These are phyloP conservation scores for Pterothamnion heteromorphum DNA, from an alignment of 31 red algal genomes.

Conservation along the genomic window DNA sequence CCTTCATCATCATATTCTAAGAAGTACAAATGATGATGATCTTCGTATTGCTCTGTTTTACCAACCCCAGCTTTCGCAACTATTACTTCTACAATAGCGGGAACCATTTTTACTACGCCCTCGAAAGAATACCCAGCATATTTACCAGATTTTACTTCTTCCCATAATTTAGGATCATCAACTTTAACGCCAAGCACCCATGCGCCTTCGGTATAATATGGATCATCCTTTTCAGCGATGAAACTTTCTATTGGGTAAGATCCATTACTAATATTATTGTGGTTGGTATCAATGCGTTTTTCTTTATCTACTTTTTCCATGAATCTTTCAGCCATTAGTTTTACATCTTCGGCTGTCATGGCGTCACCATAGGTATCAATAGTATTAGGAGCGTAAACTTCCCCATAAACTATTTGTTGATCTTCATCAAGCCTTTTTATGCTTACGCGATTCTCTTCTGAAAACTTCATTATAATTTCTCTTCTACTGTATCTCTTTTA, in stretches of 20 bases:
- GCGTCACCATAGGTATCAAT: not conserved
- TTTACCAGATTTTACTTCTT: not conserved
- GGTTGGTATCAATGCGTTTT: not conserved
- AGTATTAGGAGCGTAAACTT: not conserved
- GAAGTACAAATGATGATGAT: not conserved
- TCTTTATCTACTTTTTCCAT: not conserved
- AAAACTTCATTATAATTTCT: too few species aligned
- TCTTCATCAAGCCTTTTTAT: not conserved
- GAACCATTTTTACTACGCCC: not conserved
- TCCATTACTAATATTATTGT: not conserved
- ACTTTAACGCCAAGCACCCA: not conserved
- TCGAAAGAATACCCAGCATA: not conserved
- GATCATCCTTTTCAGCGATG: not conserved
- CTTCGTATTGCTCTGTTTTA: not conserved
- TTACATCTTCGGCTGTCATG: not conserved
- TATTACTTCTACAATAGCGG: not conserved
- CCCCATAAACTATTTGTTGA: conserved; percentile 4
- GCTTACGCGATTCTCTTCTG: too few species aligned
- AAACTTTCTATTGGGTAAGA: conserved; percentile 2
- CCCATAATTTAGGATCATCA: not conserved
- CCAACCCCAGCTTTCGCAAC: not conserved
- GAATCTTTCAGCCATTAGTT: not conserved
- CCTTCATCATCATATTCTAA: not conserved
- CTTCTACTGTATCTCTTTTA: too few species aligned
- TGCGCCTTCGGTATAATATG: not conserved